Conservation (phyloP, 2,329 filamentous ascomycete genomes). For the Diaporthe citri region DNA sequence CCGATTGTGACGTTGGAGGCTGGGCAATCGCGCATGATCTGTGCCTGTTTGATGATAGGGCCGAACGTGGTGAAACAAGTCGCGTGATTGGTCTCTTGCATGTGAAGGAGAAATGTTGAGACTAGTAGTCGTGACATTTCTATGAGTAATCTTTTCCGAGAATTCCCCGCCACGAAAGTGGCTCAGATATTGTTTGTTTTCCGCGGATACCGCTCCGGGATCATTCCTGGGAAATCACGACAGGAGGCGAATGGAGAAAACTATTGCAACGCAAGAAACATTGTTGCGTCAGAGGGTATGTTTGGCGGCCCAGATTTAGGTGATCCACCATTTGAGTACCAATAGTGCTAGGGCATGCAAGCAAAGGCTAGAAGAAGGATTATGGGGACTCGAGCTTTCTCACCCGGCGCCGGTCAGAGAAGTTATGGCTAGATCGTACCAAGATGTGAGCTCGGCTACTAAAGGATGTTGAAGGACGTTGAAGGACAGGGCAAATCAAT, state of each 20-base stretch:
- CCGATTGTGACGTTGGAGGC: neutral
- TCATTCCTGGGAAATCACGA: neutral
- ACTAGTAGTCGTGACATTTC: neutral
- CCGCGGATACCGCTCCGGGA: neutral
- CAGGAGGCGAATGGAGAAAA: neutral
- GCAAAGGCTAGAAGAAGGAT: neutral
- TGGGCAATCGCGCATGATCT: conserved; percentile 8
- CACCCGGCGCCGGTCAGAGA: neutral
- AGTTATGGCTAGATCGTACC: neutral
- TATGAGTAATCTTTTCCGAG: neutral
- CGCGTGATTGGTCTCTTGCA: neutral
- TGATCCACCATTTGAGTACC: neutral
- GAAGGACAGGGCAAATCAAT: neutral
- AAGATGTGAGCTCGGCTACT: neutral
- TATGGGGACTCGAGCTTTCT: too few relatives aligned
- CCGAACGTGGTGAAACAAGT: neutral
- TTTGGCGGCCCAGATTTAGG: neutral
- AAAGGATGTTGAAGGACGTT: neutral
- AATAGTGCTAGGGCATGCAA: neutral
- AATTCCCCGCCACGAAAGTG: neutral
- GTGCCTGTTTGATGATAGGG: conserved; percentile 12
- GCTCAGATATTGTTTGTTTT: neutral
- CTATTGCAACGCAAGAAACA: too few relatives aligned
- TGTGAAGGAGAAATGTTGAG: neutral
- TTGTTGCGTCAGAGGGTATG: neutral